Evolutionary conservation across 768 basidiomycete genomes (phyloP), one percentile per base, ranked within the genome.

Genomic region (Rhizopogon salebrosus): DNA sequence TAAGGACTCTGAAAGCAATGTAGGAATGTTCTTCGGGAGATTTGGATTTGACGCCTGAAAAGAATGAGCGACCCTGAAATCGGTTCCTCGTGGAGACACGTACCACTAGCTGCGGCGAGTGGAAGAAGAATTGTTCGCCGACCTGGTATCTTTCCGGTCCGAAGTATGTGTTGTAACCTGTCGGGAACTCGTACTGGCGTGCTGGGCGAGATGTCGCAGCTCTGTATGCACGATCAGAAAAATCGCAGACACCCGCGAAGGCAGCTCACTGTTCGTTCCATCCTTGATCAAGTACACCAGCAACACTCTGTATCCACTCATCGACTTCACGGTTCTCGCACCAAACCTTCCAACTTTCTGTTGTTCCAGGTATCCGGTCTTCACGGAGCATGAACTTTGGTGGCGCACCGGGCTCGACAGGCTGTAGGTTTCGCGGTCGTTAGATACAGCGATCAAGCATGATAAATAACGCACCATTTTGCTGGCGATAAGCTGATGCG

Each of bases 111-210:
- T 78, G 73, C 34, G 71, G 75, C 4, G 80, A 77, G 59, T 94
- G 91, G 53, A 78, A 79, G 76, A 95, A 98, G 68, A 92, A 85
- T 53, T 92, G 84, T 69, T 99, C 97, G 48, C 94, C 89, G 13
- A 92, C 84, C 53, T 78, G 74, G 67, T 84, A 90, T 31, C 95
- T 82, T 63, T 98, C 91, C 8, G 78, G 62, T 0, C 87, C 89
- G 69, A 94, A 97, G 62, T 83, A 84, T 9, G 82, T 76, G 63
- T 85, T 92, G 72, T 84, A 98, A 1, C 97, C 97, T 31, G 91
- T 92, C 0, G 97, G 92, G 73, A 99, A 98, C 72, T 99, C 97
- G 72, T 95, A 98, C 57, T 81, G 86, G 57, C 79, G 79, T 37
- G 75, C 66, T 6, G 80, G 79, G 37, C 82, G 79, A 50, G 76